Evolutionary conservation across 2,329 filamentous ascomycete genomes (phyloP).

Genomic region (Westerdykella aurantiaca): DNA sequence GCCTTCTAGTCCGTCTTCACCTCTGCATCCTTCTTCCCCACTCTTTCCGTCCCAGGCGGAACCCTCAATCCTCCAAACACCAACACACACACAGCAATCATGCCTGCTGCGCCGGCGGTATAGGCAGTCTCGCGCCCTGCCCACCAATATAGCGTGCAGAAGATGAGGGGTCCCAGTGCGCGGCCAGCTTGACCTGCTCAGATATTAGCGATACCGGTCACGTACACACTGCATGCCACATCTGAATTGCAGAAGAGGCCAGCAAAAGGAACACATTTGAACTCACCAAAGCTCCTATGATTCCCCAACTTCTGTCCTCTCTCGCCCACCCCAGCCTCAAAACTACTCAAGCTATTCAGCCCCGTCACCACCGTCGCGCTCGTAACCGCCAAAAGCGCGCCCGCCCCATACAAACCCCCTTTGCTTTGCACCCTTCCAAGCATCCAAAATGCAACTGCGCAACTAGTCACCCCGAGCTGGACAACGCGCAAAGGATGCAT

Average conservation of each 20-base stretch:
- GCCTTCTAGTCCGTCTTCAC: too few relatives aligned
- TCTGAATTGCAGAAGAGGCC: not conserved
- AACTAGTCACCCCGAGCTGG: constrained; percentile 70
- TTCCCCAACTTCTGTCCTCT: constrained; percentile 81
- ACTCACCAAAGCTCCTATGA: constrained; percentile 58
- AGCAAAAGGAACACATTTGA: not conserved
- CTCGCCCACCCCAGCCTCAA: constrained; percentile 75
- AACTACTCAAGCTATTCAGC: constrained; percentile 83
- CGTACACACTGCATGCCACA: not conserved
- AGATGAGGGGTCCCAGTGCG: constrained; percentile 78
- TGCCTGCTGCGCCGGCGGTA: constrained; percentile 70
- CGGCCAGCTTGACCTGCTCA: constrained; percentile 74
- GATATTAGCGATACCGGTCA: constrained; percentile 10
- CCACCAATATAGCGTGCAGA: constrained; percentile 98
- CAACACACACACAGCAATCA: constrained; percentile 64
- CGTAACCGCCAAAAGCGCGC: constrained; percentile 78
- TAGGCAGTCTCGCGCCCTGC: constrained; percentile 85
- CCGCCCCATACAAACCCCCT: constrained; percentile 69
- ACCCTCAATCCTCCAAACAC: constrained; percentile 68
- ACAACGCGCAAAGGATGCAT: constrained; percentile 76
- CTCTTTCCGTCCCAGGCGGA: constrained; percentile 44
- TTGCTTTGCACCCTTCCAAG: constrained; percentile 66
- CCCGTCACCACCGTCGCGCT: constrained; percentile 93
- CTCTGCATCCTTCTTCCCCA: constrained; percentile 11
- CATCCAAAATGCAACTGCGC: constrained; percentile 72